phyloP scores from a whole-genome alignment of 345 rosid genomes.

The Abelmoschus esculentus region DNA sequence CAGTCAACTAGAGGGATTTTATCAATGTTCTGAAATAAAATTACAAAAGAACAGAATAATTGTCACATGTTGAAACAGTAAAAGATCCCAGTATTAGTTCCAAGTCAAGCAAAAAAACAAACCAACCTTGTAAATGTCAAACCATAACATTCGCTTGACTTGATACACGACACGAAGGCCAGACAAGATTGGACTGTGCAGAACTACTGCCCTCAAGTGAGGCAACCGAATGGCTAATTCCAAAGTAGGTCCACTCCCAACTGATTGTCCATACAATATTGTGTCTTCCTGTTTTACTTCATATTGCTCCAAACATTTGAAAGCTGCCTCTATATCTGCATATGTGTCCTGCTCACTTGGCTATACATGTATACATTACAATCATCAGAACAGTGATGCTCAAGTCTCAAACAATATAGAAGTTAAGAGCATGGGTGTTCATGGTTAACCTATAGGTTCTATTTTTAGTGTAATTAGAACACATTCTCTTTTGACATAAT shows the following conservation, averaged over 20 bases:
- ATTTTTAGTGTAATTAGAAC: too few relatives aligned
- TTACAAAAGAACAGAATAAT: not conserved
- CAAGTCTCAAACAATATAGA: not conserved
- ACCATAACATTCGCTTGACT: conserved; percentile 63
- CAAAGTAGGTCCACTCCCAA: conserved; percentile 89
- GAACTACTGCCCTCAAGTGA: conserved; percentile 57
- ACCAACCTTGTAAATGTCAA: conserved; percentile 77
- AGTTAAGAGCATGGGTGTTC: not conserved
- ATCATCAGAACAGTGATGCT: not conserved
- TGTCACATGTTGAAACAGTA: not conserved
- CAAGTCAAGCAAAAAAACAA: conserved; percentile 6
- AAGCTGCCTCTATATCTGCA: conserved; percentile 81
- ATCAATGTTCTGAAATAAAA: conserved; percentile 56
- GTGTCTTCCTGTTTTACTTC: conserved; percentile 65
- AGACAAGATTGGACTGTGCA: conserved; percentile 81
- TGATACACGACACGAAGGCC: conserved; percentile 85
- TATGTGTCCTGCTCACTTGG: conserved; percentile 85
- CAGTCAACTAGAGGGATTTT: conserved; percentile 63
- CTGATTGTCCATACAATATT: conserved; percentile 72
- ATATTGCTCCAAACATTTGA: conserved; percentile 53
- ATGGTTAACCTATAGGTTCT: too few relatives aligned
- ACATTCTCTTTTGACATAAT: too few relatives aligned
- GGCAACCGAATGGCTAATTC: conserved; percentile 66
- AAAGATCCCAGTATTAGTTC: not conserved
- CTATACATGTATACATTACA: conserved; percentile 21